Evolutionary conservation across 768 basidiomycete species (phyloP), one percentile per base, ranked within the genome.

Genomic region (Rhizopogon salebrosus): DNA sequence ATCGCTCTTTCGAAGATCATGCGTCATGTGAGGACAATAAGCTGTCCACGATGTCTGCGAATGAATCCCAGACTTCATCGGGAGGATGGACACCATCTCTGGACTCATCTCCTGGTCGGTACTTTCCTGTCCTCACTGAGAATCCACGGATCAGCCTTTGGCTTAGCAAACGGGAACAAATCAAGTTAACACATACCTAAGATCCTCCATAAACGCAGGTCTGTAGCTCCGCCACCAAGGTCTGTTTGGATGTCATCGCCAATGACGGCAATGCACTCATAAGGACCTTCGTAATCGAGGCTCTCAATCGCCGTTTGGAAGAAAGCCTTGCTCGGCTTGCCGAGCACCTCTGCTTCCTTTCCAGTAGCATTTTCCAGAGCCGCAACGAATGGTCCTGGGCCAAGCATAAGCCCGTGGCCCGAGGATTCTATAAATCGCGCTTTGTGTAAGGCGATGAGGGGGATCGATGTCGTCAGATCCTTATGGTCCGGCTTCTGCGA

Each of bases 191-290:
- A 85, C 85, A 43, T 57, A 85, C 85, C 85, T 20, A 89, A 70
- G 7, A 85, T 75, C 31, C 87, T 66, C 76, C 77, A 80, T 38
- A 89, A 63, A 2, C 82, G 79, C 0, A 87, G 71, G 49, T 83
- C 80, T 2, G 75, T 51, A 4, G 84, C 82, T 1, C 84, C 86
- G 3, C 72, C 78, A 1, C 85, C 84, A 16, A 87, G 73, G 65
- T 89, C 87, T 29, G 79, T 77, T 39, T 74, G 72, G 1, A 80
- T 68, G 58, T 89, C 87, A 63, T 89, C 87, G 6, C 87, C 87
- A 27, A 87, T 75, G 46, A 88, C 72, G 0, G 75, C 80, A 23
- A 80, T 72, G 45, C 62, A 60, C 48, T 69, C 62, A 53, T 27
- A 41, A 14, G 36, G 23, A 14, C 48, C 62, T 16, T 67, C 57